Percentiles rank a stretch among this genome's conserved stretches.
Evolutionary conservation across 345 rosid species (phyloP).

Genomic region (Aegle marmelos): DNA sequence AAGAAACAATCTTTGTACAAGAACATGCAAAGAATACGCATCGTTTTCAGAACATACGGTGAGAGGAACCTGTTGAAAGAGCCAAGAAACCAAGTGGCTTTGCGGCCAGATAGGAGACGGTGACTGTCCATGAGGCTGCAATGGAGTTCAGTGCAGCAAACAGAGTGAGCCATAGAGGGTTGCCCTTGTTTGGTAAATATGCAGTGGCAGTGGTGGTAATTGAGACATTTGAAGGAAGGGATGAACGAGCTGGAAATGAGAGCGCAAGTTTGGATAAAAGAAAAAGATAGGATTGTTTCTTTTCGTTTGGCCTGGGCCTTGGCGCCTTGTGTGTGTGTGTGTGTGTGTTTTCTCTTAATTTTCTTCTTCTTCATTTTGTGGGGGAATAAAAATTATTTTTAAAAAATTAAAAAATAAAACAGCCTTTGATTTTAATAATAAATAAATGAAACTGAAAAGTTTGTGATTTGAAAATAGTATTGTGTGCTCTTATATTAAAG

Average conservation of each 20-base stretch:
- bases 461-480: no score
- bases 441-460: no score
- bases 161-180: conserved; percentile 13
- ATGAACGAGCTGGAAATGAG: not conserved
- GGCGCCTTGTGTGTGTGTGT: conserved; percentile 24
- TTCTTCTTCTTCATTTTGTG: no score
- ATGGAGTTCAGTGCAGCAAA: conserved; percentile 23
- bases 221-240: conserved; percentile 22
- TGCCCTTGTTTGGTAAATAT: conserved; percentile 2
- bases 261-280: not conserved
- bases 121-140: conserved; percentile 47
- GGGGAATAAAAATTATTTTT: no score
- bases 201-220: conserved; percentile 4
- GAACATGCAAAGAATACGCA: not conserved
- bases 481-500: no score
- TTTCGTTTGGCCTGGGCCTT: not conserved
- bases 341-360: not conserved
- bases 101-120: conserved; percentile 29
- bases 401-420: no score
- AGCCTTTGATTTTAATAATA: no score
- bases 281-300: not conserved
- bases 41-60: conserved; percentile 36
- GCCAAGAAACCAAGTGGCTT: conserved; percentile 35
- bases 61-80: conserved; percentile 36
- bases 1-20: not conserved